A percentile compares a stretch with the other conserved stretches of the same genome.
Evolutionary conservation across 345 rosid genomes (phyloP).

Genomic region (Carallia pectinifolia): DNA sequence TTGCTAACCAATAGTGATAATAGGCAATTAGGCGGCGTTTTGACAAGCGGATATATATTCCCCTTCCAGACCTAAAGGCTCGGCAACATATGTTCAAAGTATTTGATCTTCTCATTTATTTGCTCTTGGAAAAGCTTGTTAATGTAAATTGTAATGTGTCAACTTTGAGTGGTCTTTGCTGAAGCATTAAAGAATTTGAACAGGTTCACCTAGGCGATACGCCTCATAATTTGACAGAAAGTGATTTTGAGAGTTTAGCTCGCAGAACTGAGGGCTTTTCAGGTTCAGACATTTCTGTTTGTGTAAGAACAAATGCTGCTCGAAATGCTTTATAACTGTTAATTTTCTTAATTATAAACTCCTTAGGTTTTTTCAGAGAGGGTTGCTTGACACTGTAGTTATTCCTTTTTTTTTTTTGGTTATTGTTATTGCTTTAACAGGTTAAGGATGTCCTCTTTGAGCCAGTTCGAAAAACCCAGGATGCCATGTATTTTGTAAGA

Average conservation of each 20-base stretch:
- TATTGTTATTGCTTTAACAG: constrained; percentile 32
- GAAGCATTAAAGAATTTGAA: neutral
- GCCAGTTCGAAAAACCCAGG: constrained; percentile 92
- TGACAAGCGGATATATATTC: constrained; percentile 95
- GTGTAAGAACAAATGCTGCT: constrained; percentile 48
- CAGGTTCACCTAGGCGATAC: constrained; percentile 98
- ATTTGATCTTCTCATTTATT: constrained; percentile 4
- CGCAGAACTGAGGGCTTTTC: constrained; percentile 84
- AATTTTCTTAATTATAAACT: neutral
- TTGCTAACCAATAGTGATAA: constrained; percentile 31
- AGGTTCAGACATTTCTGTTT: constrained; percentile 91
- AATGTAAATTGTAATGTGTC: neutral
- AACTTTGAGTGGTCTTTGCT: constrained; percentile 5
- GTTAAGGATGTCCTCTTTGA: constrained; percentile 92
- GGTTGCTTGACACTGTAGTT: neutral
- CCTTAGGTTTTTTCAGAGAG: neutral
- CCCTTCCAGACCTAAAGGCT: constrained; percentile 90
- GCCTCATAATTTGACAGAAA: constrained; percentile 79
- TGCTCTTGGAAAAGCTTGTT: constrained; percentile 5
- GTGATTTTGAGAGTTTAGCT: constrained; percentile 83
- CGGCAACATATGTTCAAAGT: constrained; percentile 94
- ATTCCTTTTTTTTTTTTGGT: neutral
- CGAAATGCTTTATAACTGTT: neutral
- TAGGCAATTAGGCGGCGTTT: constrained; percentile 94
- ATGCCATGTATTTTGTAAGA: constrained; percentile 76